Evolutionary conservation across 805 yeast species (phyloP).

Genomic region (Saccharomycopsis synnaedendra): DNA sequence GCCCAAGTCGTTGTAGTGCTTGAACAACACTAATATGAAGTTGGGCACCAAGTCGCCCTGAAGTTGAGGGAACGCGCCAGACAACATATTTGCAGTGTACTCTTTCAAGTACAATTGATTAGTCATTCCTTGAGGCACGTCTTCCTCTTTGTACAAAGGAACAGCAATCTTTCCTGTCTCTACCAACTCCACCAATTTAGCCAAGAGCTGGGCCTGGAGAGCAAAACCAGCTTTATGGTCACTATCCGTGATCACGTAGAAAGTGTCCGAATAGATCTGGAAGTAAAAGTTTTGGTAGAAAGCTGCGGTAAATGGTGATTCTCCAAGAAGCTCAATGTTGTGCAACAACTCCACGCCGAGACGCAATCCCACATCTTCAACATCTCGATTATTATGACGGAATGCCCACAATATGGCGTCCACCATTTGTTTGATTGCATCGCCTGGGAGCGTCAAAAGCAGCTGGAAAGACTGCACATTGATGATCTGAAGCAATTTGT

Average conservation of each 20-base stretch:
- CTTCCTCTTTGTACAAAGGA: conserved; percentile 71
- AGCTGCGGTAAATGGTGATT: conserved; percentile 62
- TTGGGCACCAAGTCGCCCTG: conserved; percentile 71
- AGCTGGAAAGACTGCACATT: conserved; percentile 80
- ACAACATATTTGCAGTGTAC: conserved; percentile 70
- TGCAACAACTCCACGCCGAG: conserved; percentile 73
- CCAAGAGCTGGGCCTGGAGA: conserved; percentile 73
- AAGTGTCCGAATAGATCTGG: conserved; percentile 83
- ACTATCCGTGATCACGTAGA: conserved; percentile 87
- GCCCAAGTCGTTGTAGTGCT: conserved; percentile 58
- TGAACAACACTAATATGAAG: conserved; percentile 68
- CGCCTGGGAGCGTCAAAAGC: conserved; percentile 77
- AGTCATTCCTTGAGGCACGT: conserved; percentile 77
- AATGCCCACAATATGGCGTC: conserved; percentile 98
- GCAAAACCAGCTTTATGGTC: conserved; percentile 97
- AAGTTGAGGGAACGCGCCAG: conserved; percentile 87
- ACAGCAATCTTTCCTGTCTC: conserved; percentile 62
- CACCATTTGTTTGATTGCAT: conserved; percentile 80
- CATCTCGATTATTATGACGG: conserved; percentile 94
- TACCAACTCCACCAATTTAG: conserved; percentile 74
- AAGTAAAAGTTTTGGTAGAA: conserved; percentile 84
- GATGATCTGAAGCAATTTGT: conserved; percentile 79
- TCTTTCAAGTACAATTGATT: conserved; percentile 71
- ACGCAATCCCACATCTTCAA: conserved; percentile 82
- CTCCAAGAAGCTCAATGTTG: conserved; percentile 71